phyloP scores from a whole-genome alignment of 2,329 filamentous ascomycete species.

The Teratosphaeria viscida region DNA sequence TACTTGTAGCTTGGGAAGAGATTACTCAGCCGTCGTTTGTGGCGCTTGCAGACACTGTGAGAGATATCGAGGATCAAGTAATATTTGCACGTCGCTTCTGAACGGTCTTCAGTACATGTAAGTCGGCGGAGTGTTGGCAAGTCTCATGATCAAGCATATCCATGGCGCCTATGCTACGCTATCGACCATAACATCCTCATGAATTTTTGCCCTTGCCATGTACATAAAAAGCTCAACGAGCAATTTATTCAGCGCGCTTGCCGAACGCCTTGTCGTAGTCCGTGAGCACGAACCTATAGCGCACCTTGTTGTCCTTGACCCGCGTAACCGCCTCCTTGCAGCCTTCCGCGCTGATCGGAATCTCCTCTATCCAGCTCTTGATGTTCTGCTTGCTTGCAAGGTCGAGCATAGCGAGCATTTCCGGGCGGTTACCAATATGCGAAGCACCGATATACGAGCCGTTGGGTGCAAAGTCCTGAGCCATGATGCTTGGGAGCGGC shows the following conservation, averaged over 20 bases:
- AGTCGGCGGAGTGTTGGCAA: neutral
- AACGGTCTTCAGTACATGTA: too few relatives aligned
- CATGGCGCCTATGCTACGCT: neutral
- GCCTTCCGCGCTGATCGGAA: slow-evolving; percentile 61
- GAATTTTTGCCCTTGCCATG: neutral
- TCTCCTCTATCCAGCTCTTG: slow-evolving; percentile 49
- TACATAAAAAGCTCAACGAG: neutral
- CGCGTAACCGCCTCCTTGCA: slow-evolving; percentile 60
- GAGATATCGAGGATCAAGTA: too few relatives aligned
- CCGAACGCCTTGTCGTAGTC: slow-evolving; percentile 59
- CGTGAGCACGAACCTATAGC: slow-evolving; percentile 58
- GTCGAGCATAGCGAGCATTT: slow-evolving; percentile 43
- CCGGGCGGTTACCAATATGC: slow-evolving; percentile 39
- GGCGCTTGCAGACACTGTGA: too few relatives aligned
- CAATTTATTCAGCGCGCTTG: slow-evolving; percentile 23
- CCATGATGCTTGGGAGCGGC: slow-evolving; percentile 53
- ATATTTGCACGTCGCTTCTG: too few relatives aligned
- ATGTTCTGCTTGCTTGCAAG: slow-evolving; percentile 41
- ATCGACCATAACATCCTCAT: neutral
- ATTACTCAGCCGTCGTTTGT: too few relatives aligned
- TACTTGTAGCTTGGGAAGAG: too few relatives aligned
- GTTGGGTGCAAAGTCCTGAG: slow-evolving; percentile 64
- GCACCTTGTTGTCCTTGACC: slow-evolving; percentile 56
- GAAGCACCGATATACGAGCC: slow-evolving; percentile 47
- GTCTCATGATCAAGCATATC: neutral